Percentiles rank a stretch among this genome's conserved stretches.
These are phyloP conservation scores for Colletotrichum eleusines DNA, from an alignment of 2,329 filamentous ascomycete species.

Conservation along the genomic window DNA sequence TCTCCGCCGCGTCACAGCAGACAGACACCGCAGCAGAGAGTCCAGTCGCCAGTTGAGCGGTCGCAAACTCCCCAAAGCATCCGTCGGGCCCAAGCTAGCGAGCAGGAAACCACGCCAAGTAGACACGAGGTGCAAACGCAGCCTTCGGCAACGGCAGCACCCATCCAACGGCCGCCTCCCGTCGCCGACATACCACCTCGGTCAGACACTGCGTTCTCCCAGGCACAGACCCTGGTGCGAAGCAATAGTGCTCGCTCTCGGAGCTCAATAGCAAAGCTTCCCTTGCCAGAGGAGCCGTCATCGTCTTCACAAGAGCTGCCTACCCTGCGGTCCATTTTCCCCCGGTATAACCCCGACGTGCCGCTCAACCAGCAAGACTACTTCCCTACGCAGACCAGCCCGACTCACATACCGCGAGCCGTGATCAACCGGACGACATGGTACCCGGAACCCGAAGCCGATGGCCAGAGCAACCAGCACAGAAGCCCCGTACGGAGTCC, in stretches of 20 bases:
- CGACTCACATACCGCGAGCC: conserved; percentile 71
- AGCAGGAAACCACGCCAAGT: conserved; percentile 23
- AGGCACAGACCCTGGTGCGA: conserved; percentile 62
- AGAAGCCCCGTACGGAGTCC: conserved; percentile 34
- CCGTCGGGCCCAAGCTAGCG: conserved; percentile 38
- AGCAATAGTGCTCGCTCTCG: conserved; percentile 63
- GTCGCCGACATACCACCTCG: conserved; percentile 58
- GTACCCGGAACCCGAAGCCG: conserved; percentile 53
- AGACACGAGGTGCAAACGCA: conserved; percentile 31
- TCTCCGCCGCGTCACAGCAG: conserved; percentile 50
- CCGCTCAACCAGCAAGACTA: conserved; percentile 77
- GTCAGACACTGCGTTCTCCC: conserved; percentile 64
- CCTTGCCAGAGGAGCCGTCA: conserved; percentile 53
- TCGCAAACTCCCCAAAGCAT: conserved; percentile 47
- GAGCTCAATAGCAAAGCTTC: conserved; percentile 69
- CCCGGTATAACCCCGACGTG: conserved; percentile 76
- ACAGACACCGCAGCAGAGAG: conserved; percentile 50
- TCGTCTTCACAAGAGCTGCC: conserved; percentile 46
- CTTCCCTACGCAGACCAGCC: conserved; percentile 74
- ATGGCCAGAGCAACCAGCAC: conserved; percentile 42
- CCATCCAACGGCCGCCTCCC: conserved; percentile 56
- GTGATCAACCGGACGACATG: conserved; percentile 77
- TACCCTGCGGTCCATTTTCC: conserved; percentile 79
- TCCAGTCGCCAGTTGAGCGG: conserved; percentile 51
- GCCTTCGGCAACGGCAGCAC: conserved; percentile 39